Evolutionary conservation across 116 monocot genomes (phyloP).

Genomic region (Posidonia oceanica): DNA sequence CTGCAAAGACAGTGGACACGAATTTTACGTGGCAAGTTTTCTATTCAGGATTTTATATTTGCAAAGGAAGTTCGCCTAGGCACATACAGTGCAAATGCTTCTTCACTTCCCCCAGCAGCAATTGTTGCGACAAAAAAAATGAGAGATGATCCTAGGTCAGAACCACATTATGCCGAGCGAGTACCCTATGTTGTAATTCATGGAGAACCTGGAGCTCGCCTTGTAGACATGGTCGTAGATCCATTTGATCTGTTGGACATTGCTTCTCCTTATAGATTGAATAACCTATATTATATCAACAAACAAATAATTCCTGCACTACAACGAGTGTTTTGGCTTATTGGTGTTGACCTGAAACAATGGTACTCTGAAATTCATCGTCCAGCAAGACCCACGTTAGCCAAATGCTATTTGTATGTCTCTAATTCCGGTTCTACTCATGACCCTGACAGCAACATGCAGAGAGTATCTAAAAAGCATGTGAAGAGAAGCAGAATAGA

Average conservation of each 20-base stretch:
- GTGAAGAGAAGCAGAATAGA: constrained; percentile 71
- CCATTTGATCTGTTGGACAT: constrained; percentile 57
- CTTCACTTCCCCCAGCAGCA: constrained; percentile 85
- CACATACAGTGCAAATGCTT: constrained; percentile 51
- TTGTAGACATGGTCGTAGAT: constrained; percentile 83
- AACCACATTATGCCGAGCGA: constrained; percentile 69
- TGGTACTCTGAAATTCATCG: constrained; percentile 79
- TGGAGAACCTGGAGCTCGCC: constrained; percentile 89
- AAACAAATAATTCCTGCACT: constrained; percentile 94
- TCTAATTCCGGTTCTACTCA: constrained; percentile 16
- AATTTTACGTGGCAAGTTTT: constrained; percentile 67
- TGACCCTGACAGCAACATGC: constrained; percentile 19
- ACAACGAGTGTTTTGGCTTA: constrained; percentile 78
- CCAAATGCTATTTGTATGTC: constrained; percentile 20
- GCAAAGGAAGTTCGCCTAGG: constrained; percentile 93
- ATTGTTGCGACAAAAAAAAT: constrained; percentile 86
- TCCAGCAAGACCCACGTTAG: constrained; percentile 20
- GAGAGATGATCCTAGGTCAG: constrained; percentile 58
- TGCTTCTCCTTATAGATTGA: constrained; percentile 61
- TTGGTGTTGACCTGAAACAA: constrained; percentile 62
- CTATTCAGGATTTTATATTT: constrained; percentile 92
- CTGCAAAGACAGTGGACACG: constrained; percentile 78
- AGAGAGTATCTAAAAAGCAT: constrained; percentile 13
- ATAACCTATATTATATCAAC: constrained; percentile 75
- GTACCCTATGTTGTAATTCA: constrained; percentile 88